Conservation (phyloP, 331 rosid genomes). For the Pyracantha coccinea region DNA sequence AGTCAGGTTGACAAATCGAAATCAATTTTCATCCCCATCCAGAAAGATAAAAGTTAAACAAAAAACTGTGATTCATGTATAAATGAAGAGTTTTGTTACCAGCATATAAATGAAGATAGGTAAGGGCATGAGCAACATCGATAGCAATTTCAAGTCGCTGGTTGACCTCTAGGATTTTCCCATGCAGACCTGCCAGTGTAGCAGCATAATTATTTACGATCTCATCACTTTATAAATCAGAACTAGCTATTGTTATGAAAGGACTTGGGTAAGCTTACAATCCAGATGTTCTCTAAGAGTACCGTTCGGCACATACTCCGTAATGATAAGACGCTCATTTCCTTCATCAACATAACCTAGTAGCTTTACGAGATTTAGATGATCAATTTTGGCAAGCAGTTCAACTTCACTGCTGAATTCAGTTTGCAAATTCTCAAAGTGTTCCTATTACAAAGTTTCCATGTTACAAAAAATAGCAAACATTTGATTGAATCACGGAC, state of each 20-base stretch:
- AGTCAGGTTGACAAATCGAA: not conserved
- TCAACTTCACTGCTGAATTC: conserved; percentile 87
- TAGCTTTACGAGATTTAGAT: conserved; percentile 85
- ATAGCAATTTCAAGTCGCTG: conserved; percentile 94
- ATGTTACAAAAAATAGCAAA: conserved; percentile 5
- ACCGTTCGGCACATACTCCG: conserved; percentile 83
- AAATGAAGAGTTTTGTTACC: conserved; percentile 41
- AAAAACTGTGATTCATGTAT: not conserved
- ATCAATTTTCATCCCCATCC: not conserved
- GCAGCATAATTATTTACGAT: conserved; percentile 7
- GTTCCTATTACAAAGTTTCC: conserved; percentile 43
- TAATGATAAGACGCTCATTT: conserved; percentile 76
- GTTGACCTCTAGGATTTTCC: conserved; percentile 76
- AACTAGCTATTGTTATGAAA: not conserved
- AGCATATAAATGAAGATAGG: conserved; percentile 81
- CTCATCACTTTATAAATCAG: conserved; percentile 6
- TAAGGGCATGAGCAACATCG: conserved; percentile 94
- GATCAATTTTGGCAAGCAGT: conserved; percentile 91
- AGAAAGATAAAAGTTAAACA: not conserved
- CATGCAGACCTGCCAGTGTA: conserved; percentile 55
- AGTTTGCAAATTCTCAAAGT: conserved; percentile 59
- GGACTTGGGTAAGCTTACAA: conserved; percentile 44
- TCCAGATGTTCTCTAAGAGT: conserved; percentile 93
- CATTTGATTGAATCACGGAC: not conserved
- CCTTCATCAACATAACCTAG: conserved; percentile 78